Percentiles rank a stretch among this genome's conserved stretches.
These are phyloP conservation scores for Boletus rubropictus DNA, from an alignment of 768 basidiomycete species.

Conservation along the genomic window DNA sequence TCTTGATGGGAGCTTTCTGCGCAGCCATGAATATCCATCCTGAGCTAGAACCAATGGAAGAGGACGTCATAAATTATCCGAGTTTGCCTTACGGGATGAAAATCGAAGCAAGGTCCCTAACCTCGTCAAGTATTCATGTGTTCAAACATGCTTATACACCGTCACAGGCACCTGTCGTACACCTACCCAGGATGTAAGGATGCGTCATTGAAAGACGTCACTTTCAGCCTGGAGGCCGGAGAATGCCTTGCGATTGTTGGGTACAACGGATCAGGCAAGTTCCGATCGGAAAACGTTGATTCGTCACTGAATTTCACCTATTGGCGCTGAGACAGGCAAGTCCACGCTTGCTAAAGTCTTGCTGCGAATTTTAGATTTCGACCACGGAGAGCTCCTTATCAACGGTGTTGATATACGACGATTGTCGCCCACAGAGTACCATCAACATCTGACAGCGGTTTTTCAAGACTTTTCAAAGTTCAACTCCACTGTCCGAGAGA, in stretches of 20 bases:
- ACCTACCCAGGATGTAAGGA: constrained; percentile 73
- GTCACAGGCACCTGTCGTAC: constrained; percentile 55
- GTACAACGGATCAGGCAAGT: constrained; percentile 73
- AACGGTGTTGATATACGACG: constrained; percentile 66
- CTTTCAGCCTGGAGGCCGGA: constrained; percentile 63
- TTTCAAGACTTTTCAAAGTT: constrained; percentile 86
- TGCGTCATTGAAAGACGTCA: constrained; percentile 65
- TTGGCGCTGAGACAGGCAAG: constrained; percentile 51
- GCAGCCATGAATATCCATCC: constrained; percentile 70
- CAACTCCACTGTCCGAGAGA: constrained; percentile 70
- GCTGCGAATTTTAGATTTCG: constrained; percentile 72
- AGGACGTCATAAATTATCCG: constrained; percentile 46
- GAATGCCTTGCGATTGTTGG: constrained; percentile 84
- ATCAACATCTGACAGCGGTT: constrained; percentile 69
- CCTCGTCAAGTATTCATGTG: constrained; percentile 8
- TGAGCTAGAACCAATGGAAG: constrained; percentile 54
- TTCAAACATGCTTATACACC: constrained; percentile 9
- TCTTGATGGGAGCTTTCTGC: constrained; percentile 82
- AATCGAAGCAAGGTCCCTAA: constrained; percentile 60
- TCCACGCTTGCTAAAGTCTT: constrained; percentile 81
- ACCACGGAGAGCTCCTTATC: constrained; percentile 59
- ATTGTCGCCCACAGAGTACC: constrained; percentile 64
- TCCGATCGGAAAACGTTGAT: constrained; percentile 10
- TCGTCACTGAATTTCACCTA: constrained; percentile 6
- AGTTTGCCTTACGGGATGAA: constrained; percentile 52